phyloP scores from a whole-genome alignment of 1,284 basidiomycete species.

The Apiotrichum brassicae region DNA sequence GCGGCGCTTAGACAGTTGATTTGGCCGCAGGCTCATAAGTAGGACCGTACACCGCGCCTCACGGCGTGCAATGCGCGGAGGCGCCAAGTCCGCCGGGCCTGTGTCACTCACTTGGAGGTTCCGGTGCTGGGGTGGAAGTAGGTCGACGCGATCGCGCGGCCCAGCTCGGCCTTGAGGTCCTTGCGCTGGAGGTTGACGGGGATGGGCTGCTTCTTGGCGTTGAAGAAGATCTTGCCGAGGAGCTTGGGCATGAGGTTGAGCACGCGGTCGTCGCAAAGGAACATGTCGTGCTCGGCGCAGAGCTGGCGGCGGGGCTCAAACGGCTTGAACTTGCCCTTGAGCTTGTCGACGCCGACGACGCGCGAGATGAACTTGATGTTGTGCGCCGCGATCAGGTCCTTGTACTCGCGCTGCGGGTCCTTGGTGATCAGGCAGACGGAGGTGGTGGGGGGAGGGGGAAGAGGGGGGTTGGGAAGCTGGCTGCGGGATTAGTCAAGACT shows the following conservation, averaged over 20 bases:
- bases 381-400: conserved; percentile 71
- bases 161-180: conserved; percentile 81
- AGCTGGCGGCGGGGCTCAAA: conserved; percentile 82
- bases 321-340: conserved; percentile 87
- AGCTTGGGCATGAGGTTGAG: conserved; percentile 79
- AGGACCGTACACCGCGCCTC: too few relatives aligned
- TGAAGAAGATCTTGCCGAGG: conserved; percentile 84
- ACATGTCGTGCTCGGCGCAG: conserved; percentile 81
- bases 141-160: conserved; percentile 81
- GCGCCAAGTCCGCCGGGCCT: too few relatives aligned
- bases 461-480: conserved; percentile 64
- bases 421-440: conserved; percentile 87
- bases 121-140: conserved; percentile 90
- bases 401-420: conserved; percentile 93
- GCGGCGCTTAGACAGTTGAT: too few relatives aligned
- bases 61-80: too few relatives aligned
- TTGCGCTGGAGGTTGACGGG: conserved; percentile 80
- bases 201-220: conserved; percentile 95
- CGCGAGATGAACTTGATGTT: conserved; percentile 81
- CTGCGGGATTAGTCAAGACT: conserved; percentile 44
- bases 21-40: too few relatives aligned
- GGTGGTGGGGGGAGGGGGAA: conserved; percentile 68
- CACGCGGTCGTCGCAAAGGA: conserved; percentile 87
- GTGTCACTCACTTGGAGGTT: conserved; percentile 66
- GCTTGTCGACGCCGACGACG: conserved; percentile 84